Evolutionary conservation across 225 moss, liverwort and hornwort species (phyloP).

Genomic region (Neckera pumila): DNA sequence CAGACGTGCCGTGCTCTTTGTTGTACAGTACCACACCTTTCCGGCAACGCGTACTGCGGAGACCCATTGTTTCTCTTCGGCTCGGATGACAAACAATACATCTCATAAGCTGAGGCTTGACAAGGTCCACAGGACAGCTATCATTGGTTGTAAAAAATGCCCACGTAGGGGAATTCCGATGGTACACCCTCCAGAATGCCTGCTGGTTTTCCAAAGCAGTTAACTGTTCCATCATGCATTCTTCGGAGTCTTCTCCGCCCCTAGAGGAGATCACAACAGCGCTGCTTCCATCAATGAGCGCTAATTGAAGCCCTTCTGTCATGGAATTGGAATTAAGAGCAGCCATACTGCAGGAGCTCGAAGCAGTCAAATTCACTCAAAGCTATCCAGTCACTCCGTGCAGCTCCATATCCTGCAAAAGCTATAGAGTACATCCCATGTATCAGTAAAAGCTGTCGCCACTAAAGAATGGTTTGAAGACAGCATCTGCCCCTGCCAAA

Average conservation of each 20-base stretch:
- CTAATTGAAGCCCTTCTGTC: slow-evolving; percentile 24
- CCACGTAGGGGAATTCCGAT: slow-evolving; percentile 44
- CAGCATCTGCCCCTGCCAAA: not conserved
- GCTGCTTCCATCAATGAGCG: slow-evolving; percentile 22
- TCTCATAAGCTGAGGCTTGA: slow-evolving; percentile 52
- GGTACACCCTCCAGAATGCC: slow-evolving; percentile 41
- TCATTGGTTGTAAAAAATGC: slow-evolving; percentile 49
- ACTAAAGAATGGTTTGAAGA: no score
- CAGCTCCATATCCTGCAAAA: slow-evolving; percentile 17
- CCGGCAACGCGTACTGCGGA: slow-evolving; percentile 34
- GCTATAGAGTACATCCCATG: not conserved
- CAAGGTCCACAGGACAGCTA: slow-evolving; percentile 40
- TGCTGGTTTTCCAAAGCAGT: slow-evolving; percentile 43
- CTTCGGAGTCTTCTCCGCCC: slow-evolving; percentile 29
- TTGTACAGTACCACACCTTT: slow-evolving; percentile 49
- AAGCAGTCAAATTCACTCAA: not conserved
- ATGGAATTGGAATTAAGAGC: slow-evolving; percentile 24
- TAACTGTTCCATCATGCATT: slow-evolving; percentile 36
- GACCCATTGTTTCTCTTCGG: slow-evolving; percentile 39
- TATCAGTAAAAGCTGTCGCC: not conserved
- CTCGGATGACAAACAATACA: slow-evolving; percentile 50
- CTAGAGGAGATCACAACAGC: slow-evolving; percentile 18
- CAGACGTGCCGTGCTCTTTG: slow-evolving; percentile 45
- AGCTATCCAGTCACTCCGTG: not conserved
- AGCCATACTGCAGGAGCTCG: slow-evolving; percentile 1